Conservation (phyloP, 2,329 filamentous ascomycete species). For the Claviceps quebecensis region DNA sequence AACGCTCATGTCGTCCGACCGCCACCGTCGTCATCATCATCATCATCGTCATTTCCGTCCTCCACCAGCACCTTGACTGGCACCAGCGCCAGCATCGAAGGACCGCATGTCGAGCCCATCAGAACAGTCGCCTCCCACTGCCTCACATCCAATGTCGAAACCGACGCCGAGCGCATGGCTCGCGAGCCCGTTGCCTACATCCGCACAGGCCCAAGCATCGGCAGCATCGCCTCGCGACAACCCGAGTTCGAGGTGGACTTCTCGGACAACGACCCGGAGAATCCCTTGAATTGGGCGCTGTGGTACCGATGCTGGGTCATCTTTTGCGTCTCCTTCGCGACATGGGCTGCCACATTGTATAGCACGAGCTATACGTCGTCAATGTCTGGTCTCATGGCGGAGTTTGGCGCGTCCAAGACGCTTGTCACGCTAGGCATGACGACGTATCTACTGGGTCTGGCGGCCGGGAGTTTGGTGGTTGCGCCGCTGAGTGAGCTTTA, state of each 20-base stretch:
- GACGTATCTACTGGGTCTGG: slow-evolving; percentile 63
- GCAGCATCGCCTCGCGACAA: slow-evolving; percentile 28
- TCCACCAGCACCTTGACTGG: not conserved
- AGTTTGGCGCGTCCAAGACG: slow-evolving; percentile 47
- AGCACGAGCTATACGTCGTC: slow-evolving; percentile 68
- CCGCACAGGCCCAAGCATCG: slow-evolving; percentile 16
- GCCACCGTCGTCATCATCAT: not conserved
- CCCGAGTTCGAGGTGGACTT: slow-evolving; percentile 64
- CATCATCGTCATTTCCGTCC: not conserved
- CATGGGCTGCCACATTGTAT: slow-evolving; percentile 49
- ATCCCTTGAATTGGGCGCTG: slow-evolving; percentile 56
- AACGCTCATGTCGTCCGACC: not conserved
- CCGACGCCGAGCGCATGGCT: too few species aligned
- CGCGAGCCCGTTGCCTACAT: too few species aligned
- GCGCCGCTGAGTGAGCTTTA: slow-evolving; percentile 63
- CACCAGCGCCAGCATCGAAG: slow-evolving; percentile 22
- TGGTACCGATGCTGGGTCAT: slow-evolving; percentile 29
- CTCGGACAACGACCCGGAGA: slow-evolving; percentile 44
- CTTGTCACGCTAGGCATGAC: slow-evolving; percentile 65
- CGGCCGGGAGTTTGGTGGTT: slow-evolving; percentile 54
- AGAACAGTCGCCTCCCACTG: slow-evolving; percentile 20
- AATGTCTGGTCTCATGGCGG: slow-evolving; percentile 51
- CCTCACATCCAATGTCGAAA: not conserved
- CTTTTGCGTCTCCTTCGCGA: slow-evolving; percentile 30
- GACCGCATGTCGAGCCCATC: slow-evolving; percentile 31